Evolutionary conservation across 306 rosid genomes (phyloP).

Genomic region (Cucumis hystrix): DNA sequence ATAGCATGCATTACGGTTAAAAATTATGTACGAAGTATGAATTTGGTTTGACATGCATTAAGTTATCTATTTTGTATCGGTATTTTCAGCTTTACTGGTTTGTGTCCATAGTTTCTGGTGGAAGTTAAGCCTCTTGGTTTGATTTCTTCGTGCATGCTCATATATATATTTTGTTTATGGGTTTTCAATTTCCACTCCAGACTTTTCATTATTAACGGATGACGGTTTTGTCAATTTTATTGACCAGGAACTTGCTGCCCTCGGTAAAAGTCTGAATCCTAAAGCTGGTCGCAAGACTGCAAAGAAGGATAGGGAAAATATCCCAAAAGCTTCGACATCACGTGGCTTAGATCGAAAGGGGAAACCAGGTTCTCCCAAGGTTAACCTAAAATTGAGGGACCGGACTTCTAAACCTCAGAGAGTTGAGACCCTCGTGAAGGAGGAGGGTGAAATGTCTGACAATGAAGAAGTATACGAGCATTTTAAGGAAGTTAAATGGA

Average conservation of each 20-base stretch:
- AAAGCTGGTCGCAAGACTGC: constrained; percentile 62
- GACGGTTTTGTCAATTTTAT: not conserved
- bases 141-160: not conserved
- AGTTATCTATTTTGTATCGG: not conserved
- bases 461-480: constrained; percentile 93
- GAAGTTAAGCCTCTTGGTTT: not conserved
- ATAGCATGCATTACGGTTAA: not conserved
- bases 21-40: not conserved
- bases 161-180: not conserved
- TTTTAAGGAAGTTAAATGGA: constrained; percentile 98
- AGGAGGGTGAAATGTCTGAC: constrained; percentile 99
- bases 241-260: constrained; percentile 69
- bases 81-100: not conserved
- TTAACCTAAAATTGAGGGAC: constrained; percentile 37
- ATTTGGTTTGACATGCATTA: no score
- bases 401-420: constrained; percentile 46
- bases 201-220: not conserved
- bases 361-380: constrained; percentile 40
- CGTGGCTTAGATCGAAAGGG: constrained; percentile 54
- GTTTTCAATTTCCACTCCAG: not conserved
- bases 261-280: constrained; percentile 53
- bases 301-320: constrained; percentile 64
- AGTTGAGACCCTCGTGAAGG: constrained; percentile 75
- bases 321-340: constrained; percentile 24
- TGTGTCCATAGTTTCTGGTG: not conserved